A percentile compares a stretch with the other conserved stretches of the same genome.
Conservation (phyloP, 345 rosid species). For the Streptanthus diversifolius region DNA sequence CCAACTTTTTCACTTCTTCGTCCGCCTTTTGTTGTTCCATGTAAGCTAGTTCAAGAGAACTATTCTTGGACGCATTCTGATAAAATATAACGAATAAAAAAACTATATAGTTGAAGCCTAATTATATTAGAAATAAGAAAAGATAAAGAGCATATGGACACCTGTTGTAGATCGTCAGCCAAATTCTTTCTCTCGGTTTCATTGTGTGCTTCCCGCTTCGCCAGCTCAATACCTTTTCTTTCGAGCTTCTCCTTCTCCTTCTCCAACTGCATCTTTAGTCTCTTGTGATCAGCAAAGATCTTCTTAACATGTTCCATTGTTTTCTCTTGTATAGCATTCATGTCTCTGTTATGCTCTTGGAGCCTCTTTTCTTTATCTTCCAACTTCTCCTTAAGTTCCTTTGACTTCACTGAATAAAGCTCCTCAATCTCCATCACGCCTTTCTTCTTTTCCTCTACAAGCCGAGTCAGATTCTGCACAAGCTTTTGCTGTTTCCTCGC, state of each 20-base stretch:
- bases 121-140: not conserved
- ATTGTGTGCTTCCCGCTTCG: slow-evolving; percentile 78
- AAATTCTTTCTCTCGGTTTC: slow-evolving; percentile 44
- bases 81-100: not conserved
- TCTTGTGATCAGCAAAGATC: slow-evolving; percentile 69
- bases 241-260: slow-evolving; percentile 71
- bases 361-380: slow-evolving; percentile 74
- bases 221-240: slow-evolving; percentile 55
- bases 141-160: not conserved
- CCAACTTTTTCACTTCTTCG: slow-evolving; percentile 70
- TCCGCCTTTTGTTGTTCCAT: slow-evolving; percentile 83
- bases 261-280: slow-evolving; percentile 58
- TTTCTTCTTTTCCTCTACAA: slow-evolving; percentile 60
- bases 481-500: slow-evolving; percentile 67
- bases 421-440: slow-evolving; percentile 52
- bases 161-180: slow-evolving; percentile 68
- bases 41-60: slow-evolving; percentile 69
- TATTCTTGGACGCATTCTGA: slow-evolving; percentile 73
- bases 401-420: slow-evolving; percentile 48
- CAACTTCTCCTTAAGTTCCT: slow-evolving; percentile 46
- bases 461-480: slow-evolving; percentile 57
- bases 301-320: slow-evolving; percentile 60
- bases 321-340: slow-evolving; percentile 58
- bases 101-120: not conserved
- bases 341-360: slow-evolving; percentile 65